Evolutionary conservation across 2,329 filamentous ascomycete genomes (phyloP).

Genomic region (Arthrobotrys conoides): DNA sequence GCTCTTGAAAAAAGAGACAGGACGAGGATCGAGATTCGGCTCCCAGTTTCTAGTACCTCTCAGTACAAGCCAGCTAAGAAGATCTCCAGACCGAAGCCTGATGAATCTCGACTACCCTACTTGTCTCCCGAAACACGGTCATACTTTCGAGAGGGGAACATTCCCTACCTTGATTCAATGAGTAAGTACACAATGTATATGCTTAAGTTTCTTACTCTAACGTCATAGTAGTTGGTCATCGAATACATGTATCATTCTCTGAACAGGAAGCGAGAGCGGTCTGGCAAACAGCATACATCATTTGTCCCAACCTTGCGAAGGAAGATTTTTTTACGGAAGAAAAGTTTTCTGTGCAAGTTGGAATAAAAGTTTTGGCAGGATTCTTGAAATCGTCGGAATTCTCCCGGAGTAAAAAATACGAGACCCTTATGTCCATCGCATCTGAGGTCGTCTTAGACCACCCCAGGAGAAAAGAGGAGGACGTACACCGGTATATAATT

Average conservation of each 20-base stretch:
- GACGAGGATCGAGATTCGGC: not conserved
- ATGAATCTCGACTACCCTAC: constrained; percentile 43
- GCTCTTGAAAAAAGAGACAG: constrained; percentile 18
- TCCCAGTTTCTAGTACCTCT: not conserved
- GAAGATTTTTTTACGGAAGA: constrained; percentile 20
- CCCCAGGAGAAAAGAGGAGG: constrained; percentile 21
- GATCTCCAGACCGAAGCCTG: not conserved
- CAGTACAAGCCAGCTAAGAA: constrained; percentile 22
- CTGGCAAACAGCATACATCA: constrained; percentile 37
- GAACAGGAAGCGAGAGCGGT: constrained; percentile 30
- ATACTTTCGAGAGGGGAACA: constrained; percentile 18
- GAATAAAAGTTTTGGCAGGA: constrained; percentile 17
- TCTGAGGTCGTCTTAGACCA: constrained; percentile 5
- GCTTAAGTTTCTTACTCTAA: constrained; percentile 17
- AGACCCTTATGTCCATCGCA: constrained; percentile 10
- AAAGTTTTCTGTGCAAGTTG: constrained; percentile 18
- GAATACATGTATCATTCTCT: constrained; percentile 42
- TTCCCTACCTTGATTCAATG: constrained; percentile 1
- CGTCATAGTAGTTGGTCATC: constrained; percentile 1
- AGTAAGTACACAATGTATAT: constrained; percentile 13
- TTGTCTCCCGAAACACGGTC: constrained; percentile 30
- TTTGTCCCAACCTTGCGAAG: constrained; percentile 9
- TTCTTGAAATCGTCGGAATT: constrained; percentile 21
- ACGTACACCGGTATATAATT: constrained; percentile 38
- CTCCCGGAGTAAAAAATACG: constrained; percentile 19